Base-by-base conservation (phyloP, 768 basidiomycete genomes). In the Chalciporus piperatus region DNA sequence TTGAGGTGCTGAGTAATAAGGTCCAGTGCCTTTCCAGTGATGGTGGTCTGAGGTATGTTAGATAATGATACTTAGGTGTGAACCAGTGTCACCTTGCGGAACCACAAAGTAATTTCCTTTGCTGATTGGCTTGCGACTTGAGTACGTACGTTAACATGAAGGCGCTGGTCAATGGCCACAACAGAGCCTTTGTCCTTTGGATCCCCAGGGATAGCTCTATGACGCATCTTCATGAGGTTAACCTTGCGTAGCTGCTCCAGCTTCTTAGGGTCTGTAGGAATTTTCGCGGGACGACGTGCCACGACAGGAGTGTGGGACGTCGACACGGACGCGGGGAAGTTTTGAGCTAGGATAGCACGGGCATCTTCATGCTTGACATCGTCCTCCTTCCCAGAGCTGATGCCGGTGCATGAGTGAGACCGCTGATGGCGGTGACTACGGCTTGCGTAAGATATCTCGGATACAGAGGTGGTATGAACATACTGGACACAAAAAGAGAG, bases 151-250 rank as follows among this genome's bases (percentile, higher is more conserved):
- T 71, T 79, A 30, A 89, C 59, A 63, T 87, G 79, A 38, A 87
- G 57, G 20, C 88, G 78, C 51, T 87, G 75, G 20, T 80, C 77
- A 40, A 80, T 60, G 13, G 81, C 70, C 1, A 81, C 65, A 14
- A 70, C 67, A 11, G 74, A 70, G 2, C 67, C 47, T 46, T 71
- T 77, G 61, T 85, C 82, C 59, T 77, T 82, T 17, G 79, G 74
- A 59, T 91, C 83, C 8, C 73, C 81, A 3, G 88, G 80, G 38
- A 71, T 58, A 11, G 91, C 91, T 35, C 73, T 76, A 62, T 87
- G 88, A 48, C 84, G 82, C 77, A 92, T 78, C 62, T 82, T 88
- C 78, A 92, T 87, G 6, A 84, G 62, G 59, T 84, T 80, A 16
- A 90, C 62, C 58, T 80, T 82, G 50, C 76, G 75, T 52, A 75